Evolutionary conservation across 371 early-diverging fungal species (phyloP).

Genomic region (Sporodiniella umbellata): DNA sequence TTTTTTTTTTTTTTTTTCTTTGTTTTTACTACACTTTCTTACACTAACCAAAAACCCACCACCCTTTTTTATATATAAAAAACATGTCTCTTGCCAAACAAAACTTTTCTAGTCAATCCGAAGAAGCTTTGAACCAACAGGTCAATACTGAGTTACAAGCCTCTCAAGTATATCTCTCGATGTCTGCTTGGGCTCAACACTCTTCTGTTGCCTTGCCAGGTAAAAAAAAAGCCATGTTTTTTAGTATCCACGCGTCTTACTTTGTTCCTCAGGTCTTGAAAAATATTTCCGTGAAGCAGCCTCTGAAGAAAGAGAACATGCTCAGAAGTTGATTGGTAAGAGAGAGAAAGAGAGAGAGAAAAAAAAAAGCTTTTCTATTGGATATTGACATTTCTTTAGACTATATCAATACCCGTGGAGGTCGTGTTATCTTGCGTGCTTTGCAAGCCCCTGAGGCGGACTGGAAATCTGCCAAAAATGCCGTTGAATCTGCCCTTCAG

Average conservation of each 20-base stretch:
- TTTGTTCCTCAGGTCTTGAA: conserved; percentile 36
- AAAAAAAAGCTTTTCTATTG: no score
- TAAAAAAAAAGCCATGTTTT: conserved; percentile 2
- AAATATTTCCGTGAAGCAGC: conserved; percentile 57
- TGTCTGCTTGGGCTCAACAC: conserved; percentile 57
- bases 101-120: conserved; percentile 60
- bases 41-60: conserved; percentile 15
- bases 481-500: conserved; percentile 64
- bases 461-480: conserved; percentile 65
- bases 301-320: conserved; percentile 58
- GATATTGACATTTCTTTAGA: conserved; percentile 16
- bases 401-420: conserved; percentile 58
- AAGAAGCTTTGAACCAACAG: conserved; percentile 68
- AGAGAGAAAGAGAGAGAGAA: not conserved
- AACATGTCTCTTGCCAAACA: conserved; percentile 66
- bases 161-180: conserved; percentile 58
- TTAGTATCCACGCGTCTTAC: not conserved
- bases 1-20: conserved; percentile 8
- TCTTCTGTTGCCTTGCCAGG: conserved; percentile 58
- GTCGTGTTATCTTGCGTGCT: conserved; percentile 44
- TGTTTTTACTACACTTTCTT: conserved; percentile 15
- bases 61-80: not conserved
- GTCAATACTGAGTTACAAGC: conserved; percentile 60
- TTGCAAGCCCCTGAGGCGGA: conserved; percentile 58
- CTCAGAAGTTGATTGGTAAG: conserved; percentile 46